Evolutionary conservation across 371 early-diverging fungal genomes (phyloP).

Genomic region (Mucor indicus): DNA sequence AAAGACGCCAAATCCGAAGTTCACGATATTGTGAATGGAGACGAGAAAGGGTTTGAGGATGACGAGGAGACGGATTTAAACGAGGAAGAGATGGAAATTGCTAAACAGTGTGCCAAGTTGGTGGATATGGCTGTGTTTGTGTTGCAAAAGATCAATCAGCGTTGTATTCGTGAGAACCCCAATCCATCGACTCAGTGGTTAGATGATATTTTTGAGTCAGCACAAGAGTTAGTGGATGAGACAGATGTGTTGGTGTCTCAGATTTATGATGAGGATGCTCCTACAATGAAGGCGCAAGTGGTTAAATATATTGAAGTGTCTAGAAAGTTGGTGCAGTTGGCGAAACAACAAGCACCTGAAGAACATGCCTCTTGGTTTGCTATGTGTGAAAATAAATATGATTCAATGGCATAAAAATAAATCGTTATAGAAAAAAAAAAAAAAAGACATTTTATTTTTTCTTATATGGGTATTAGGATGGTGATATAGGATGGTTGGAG

Average conservation of each 20-base stretch:
- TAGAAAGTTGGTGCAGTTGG: constrained; percentile 18
- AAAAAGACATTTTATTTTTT: not conserved
- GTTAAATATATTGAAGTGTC: constrained; percentile 21
- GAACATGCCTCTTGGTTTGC: constrained; percentile 44
- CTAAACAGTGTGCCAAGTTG: constrained; percentile 31
- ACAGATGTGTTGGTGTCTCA: constrained; percentile 41
- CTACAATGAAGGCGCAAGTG: constrained; percentile 16
- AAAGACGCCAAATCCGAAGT: constrained; percentile 38
- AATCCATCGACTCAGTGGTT: constrained; percentile 15
- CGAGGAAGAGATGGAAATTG: constrained; percentile 21
- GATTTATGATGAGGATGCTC: constrained; percentile 39
- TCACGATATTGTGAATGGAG: constrained; percentile 31
- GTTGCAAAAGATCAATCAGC: constrained; percentile 34
- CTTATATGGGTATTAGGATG: not conserved
- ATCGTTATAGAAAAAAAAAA: not conserved
- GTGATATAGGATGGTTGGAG: not conserved
- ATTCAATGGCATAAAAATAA: constrained; percentile 11
- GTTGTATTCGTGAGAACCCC: constrained; percentile 24
- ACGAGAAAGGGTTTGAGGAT: constrained; percentile 33
- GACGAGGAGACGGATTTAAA: constrained; percentile 25
- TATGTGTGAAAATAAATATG: constrained; percentile 31
- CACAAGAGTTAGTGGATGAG: constrained; percentile 29
- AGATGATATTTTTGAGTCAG: constrained; percentile 20
- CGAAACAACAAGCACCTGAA: constrained; percentile 26
- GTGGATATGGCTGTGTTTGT: constrained; percentile 33